Evolutionary conservation across 139 green algal genomes (phyloP).

Genomic region (Ettlia oleoabundans): DNA sequence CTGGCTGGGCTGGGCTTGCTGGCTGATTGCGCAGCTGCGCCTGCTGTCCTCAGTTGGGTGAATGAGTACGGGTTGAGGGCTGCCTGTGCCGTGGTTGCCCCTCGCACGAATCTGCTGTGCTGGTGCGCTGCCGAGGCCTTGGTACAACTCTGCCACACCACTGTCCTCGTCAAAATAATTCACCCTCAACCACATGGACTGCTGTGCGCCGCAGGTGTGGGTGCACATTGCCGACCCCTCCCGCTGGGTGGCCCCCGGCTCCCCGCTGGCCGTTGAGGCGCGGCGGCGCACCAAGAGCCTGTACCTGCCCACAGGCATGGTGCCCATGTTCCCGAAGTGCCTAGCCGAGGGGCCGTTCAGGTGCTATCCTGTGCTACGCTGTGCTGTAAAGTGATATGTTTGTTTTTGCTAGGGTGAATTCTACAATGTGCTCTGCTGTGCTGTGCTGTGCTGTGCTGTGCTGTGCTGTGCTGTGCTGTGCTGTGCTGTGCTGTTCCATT

Average conservation of each 20-base stretch:
- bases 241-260: slow-evolving; percentile 43
- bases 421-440: not conserved
- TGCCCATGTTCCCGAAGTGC: slow-evolving; percentile 86
- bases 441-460: not conserved
- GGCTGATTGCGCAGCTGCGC: not conserved
- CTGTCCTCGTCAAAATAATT: too few relatives aligned
- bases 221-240: slow-evolving; percentile 83
- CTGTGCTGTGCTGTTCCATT: too few relatives aligned
- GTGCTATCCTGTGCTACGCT: not conserved
- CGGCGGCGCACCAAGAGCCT: slow-evolving; percentile 62
- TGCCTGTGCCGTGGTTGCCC: too few relatives aligned
- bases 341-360: slow-evolving; percentile 84
- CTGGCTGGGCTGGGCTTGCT: not conserved
- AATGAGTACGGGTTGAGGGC: too few relatives aligned
- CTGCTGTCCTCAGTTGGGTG: not conserved
- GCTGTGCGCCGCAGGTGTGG: slow-evolving; percentile 68
- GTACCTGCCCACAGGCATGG: slow-evolving; percentile 81
- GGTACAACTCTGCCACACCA: too few relatives aligned
- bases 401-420: too few relatives aligned
- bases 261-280: slow-evolving; percentile 69
- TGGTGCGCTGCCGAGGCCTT: too few relatives aligned
- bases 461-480: not conserved
- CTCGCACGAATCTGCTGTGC: too few relatives aligned
- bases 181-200: too few relatives aligned
- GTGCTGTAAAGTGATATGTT: not conserved